Evolutionary conservation across 2,329 filamentous ascomycete species (phyloP).

Genomic region (Ophiostoma sp.): DNA sequence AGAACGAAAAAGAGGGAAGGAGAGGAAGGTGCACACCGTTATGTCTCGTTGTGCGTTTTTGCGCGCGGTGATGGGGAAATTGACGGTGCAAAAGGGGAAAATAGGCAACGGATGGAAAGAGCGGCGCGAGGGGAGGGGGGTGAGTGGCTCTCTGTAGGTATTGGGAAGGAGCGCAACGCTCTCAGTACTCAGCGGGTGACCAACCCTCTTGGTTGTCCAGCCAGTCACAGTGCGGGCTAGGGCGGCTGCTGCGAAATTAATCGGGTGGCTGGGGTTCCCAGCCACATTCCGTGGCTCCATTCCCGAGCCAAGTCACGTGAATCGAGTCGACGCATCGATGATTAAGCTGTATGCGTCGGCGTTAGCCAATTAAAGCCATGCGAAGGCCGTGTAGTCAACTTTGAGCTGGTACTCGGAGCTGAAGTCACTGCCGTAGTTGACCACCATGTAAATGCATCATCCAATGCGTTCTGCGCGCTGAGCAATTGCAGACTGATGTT

Average conservation of each 20-base stretch:
- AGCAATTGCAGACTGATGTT: background rate
- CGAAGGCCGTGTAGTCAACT: background rate
- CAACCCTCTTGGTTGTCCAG: conserved; percentile 21
- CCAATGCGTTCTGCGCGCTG: background rate
- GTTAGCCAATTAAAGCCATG: conserved; percentile 6
- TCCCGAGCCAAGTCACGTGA: background rate
- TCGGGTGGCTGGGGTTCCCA: conserved; percentile 32
- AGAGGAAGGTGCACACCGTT: conserved; percentile 9
- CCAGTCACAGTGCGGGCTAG: conserved; percentile 24
- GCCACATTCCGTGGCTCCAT: conserved; percentile 22
- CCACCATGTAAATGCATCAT: background rate
- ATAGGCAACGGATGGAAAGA: conserved; percentile 8
- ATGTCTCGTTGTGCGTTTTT: conserved; percentile 16
- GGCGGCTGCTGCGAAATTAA: conserved; percentile 30
- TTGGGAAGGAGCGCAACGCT: conserved; percentile 12
- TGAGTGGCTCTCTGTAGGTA: conserved; percentile 19
- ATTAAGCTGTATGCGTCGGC: background rate
- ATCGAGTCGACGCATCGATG: background rate
- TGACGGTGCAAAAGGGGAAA: conserved; percentile 12
- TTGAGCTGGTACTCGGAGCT: background rate
- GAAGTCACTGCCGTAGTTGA: background rate
- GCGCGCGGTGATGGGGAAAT: conserved; percentile 11
- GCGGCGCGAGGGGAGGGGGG: conserved; percentile 18
- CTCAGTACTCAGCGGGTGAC: conserved; percentile 3
- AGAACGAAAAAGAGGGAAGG: background rate